Conservation (phyloP, 257 asterid species). For the Thymus mandschuricus region DNA sequence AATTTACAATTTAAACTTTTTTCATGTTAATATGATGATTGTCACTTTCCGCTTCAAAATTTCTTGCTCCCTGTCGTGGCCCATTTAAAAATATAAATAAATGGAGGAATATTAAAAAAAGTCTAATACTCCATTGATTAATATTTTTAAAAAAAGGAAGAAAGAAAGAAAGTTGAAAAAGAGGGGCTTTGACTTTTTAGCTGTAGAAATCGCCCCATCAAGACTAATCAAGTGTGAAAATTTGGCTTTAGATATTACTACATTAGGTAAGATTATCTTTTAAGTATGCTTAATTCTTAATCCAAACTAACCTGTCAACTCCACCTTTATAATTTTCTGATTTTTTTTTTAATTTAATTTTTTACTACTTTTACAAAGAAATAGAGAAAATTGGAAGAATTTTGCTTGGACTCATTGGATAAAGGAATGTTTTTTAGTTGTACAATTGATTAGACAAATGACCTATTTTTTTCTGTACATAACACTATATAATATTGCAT, state of each 20-base stretch:
- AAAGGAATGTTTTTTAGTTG: neutral
- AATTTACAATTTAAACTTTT: neutral
- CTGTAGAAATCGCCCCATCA: conserved; percentile 43
- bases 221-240: conserved; percentile 21
- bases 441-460: neutral
- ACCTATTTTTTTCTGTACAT: neutral
- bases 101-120: neutral
- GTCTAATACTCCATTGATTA: neutral
- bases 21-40: neutral
- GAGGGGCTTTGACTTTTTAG: conserved; percentile 37
- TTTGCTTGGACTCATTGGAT: neutral
- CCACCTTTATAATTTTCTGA: neutral
- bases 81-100: conserved; percentile 19
- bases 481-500: neutral
- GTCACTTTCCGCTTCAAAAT: neutral
- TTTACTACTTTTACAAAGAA: neutral
- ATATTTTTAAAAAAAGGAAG: neutral
- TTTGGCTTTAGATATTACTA: conserved; percentile 24
- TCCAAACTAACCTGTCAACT: conserved; percentile 21
- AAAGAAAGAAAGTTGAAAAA: conserved; percentile 26
- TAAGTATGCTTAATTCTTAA: conserved; percentile 28
- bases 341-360: neutral
- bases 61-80: conserved; percentile 24
- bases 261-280: conserved; percentile 16
- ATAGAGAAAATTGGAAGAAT: neutral